These are phyloP conservation scores for Arachnopeziza araneosa DNA, from an alignment of 2,329 filamentous ascomycete genomes.

Conservation along the genomic window DNA sequence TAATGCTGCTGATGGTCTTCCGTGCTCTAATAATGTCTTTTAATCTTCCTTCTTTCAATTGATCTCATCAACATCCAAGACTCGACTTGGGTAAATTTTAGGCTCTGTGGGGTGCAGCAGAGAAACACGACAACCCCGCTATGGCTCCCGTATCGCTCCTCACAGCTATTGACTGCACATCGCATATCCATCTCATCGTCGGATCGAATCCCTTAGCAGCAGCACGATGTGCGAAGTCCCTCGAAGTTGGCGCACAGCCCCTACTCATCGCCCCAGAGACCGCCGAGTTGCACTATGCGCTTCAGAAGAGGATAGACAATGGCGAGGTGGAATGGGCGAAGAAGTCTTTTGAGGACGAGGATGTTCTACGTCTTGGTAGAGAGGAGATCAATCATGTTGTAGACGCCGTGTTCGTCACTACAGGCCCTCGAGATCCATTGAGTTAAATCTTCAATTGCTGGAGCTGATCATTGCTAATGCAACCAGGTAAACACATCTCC, in stretches of 20 bases:
- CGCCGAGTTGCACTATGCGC: slow-evolving; percentile 50
- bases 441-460: slow-evolving; percentile 27
- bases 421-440: slow-evolving; percentile 41
- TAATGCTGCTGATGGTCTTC: background rate
- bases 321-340: slow-evolving; percentile 61
- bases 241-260: slow-evolving; percentile 76
- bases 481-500: slow-evolving; percentile 60
- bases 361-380: slow-evolving; percentile 73
- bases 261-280: slow-evolving; percentile 69
- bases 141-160: slow-evolving; percentile 48
- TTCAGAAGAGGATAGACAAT: slow-evolving; percentile 60
- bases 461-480: background rate
- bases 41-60: background rate
- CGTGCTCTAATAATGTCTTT: background rate
- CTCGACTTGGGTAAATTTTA: background rate
- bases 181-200: slow-evolving; percentile 76
- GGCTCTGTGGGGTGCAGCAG: background rate
- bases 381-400: slow-evolving; percentile 72
- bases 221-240: slow-evolving; percentile 70
- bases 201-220: slow-evolving; percentile 85
- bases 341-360: slow-evolving; percentile 61
- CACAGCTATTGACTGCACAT: slow-evolving; percentile 63
- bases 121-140: background rate
- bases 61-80: background rate
- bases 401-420: slow-evolving; percentile 87